phyloP scores from a whole-genome alignment of 768 basidiomycete species.

The Kwoniella sp. region DNA sequence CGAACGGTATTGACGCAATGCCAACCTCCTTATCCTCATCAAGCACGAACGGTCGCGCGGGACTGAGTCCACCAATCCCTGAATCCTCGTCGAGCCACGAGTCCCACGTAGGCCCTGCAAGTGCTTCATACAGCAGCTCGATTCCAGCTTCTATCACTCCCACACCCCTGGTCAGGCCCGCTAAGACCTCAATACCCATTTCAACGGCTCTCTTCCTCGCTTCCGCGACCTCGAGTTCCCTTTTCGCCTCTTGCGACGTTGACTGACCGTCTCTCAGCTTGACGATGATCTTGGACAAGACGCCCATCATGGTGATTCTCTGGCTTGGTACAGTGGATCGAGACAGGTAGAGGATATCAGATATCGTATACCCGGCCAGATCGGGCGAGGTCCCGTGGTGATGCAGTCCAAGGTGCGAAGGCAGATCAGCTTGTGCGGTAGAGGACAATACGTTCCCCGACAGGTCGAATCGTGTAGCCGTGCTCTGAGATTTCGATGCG shows the following conservation, averaged over 20 bases:
- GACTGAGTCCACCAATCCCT: neutral
- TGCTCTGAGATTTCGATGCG: conserved; percentile 43
- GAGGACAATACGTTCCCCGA: conserved; percentile 69
- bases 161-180: conserved; percentile 23
- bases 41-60: conserved; percentile 4
- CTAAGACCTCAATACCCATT: conserved; percentile 33
- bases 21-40: conserved; percentile 7
- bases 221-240: conserved; percentile 14
- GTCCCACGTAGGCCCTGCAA: conserved; percentile 26
- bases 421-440: conserved; percentile 64
- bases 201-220: conserved; percentile 33
- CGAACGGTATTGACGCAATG: conserved; percentile 34
- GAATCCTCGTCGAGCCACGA: neutral
- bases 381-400: conserved; percentile 78
- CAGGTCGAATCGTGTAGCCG: conserved; percentile 66
- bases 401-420: conserved; percentile 83
- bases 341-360: conserved; percentile 77
- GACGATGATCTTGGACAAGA: conserved; percentile 64
- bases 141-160: conserved; percentile 45
- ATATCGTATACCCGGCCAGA: conserved; percentile 83
- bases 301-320: conserved; percentile 75
- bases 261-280: neutral
- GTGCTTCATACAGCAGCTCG: conserved; percentile 43
- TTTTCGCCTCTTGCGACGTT: conserved; percentile 9
- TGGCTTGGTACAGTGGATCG: conserved; percentile 83